Conservation (phyloP, 768 basidiomycete genomes). For the Leucocoprinus sp. region DNA sequence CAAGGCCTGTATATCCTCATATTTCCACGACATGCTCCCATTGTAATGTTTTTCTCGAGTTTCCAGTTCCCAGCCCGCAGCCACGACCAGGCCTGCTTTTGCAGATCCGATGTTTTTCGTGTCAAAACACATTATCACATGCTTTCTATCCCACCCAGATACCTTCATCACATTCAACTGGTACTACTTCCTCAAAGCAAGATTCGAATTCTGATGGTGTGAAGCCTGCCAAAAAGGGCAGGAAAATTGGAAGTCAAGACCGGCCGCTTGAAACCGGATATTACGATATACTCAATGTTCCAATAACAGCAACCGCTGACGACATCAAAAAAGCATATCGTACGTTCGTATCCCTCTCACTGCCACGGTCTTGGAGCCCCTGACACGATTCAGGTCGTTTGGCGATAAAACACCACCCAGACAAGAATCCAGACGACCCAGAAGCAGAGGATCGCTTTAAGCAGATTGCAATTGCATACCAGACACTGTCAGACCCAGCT, state of each 20-base stretch:
- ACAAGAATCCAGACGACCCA: slow-evolving; percentile 88
- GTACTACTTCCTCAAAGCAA: slow-evolving; percentile 4
- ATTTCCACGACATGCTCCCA: slow-evolving; percentile 53
- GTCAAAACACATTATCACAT: slow-evolving; percentile 51
- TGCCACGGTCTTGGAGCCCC: not conserved
- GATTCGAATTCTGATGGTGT: slow-evolving; percentile 4
- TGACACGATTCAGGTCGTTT: slow-evolving; percentile 46
- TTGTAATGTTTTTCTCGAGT: slow-evolving; percentile 56
- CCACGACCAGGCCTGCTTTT: slow-evolving; percentile 53
- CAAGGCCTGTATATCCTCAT: slow-evolving; percentile 60
- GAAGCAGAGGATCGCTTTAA: slow-evolving; percentile 84
- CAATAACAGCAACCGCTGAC: slow-evolving; percentile 66
- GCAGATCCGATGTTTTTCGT: slow-evolving; percentile 63
- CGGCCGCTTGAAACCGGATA: slow-evolving; percentile 85
- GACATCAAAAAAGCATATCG: slow-evolving; percentile 92
- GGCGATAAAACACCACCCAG: slow-evolving; percentile 87
- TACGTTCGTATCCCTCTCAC: slow-evolving; percentile 24
- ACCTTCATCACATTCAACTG: slow-evolving; percentile 16
- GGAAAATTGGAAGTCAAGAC: slow-evolving; percentile 87
- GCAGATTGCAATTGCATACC: slow-evolving; percentile 83
- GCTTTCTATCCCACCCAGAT: slow-evolving; percentile 63
- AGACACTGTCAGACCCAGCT: slow-evolving; percentile 70
- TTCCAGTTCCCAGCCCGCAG: slow-evolving; percentile 51
- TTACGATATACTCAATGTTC: slow-evolving; percentile 77
- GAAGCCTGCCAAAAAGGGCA: slow-evolving; percentile 34